These are phyloP conservation scores for Haematococcus sp. DNA, from an alignment of 139 green algal genomes.

Conservation along the genomic window DNA sequence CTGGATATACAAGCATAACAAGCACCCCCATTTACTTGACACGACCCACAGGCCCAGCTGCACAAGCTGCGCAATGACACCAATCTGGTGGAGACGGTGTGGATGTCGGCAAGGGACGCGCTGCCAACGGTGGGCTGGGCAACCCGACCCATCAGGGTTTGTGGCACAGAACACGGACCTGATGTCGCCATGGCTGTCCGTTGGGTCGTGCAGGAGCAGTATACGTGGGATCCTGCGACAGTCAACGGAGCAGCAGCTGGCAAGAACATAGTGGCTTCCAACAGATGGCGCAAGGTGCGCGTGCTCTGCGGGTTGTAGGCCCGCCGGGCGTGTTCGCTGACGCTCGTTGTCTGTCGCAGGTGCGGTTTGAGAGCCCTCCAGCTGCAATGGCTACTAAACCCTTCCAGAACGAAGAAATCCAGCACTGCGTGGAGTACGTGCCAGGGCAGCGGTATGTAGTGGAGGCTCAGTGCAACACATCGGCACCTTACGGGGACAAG, in stretches of 20 bases:
- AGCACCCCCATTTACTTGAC: not conserved
- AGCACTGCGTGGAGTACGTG: conserved; percentile 9
- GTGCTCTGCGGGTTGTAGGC: not conserved
- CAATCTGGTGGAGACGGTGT: conserved; percentile 8
- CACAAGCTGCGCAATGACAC: conserved; percentile 28
- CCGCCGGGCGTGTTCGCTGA: no score
- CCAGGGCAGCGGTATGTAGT: conserved; percentile 31
- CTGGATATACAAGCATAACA: no score
- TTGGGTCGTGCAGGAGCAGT: no score
- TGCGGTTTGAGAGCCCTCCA: conserved; percentile 39
- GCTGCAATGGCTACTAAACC: conserved; percentile 34
- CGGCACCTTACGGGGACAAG: conserved; percentile 47
- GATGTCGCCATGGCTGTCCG: no score
- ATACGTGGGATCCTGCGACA: no score
- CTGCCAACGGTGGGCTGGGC: not conserved
- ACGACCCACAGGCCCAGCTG: conserved; percentile 13
- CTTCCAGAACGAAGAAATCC: conserved; percentile 41
- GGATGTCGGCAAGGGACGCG: not conserved
- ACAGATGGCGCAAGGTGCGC: conserved; percentile 7
- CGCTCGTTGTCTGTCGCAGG: conserved; percentile 5
- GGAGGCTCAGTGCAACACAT: conserved; percentile 27
- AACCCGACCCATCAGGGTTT: no score
- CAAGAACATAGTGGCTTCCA: not conserved
- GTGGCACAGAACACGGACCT: no score
- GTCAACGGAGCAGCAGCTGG: not conserved